Conservation (phyloP, 2,329 filamentous ascomycete species). For the Sarocladium oryzae region DNA sequence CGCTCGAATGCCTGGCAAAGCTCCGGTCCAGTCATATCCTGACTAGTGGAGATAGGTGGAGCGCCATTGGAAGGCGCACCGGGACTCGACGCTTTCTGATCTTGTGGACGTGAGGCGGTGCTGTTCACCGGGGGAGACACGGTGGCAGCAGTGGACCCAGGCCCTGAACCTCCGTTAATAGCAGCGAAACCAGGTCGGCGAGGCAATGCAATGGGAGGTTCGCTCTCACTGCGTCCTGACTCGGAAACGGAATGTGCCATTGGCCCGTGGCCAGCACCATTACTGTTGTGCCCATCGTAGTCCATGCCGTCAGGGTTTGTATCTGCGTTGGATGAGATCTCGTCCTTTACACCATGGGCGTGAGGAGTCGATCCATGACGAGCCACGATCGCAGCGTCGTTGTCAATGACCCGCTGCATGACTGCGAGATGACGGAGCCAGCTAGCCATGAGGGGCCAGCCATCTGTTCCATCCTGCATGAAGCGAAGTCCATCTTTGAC, state of each 20-base stretch:
- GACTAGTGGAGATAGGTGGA: slow-evolving; percentile 21
- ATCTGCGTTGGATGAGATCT: slow-evolving; percentile 47
- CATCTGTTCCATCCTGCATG: slow-evolving; percentile 52
- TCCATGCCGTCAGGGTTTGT: slow-evolving; percentile 49
- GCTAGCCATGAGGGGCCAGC: slow-evolving; percentile 52
- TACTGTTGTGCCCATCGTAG: slow-evolving; percentile 35
- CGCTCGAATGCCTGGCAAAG: slow-evolving; percentile 53
- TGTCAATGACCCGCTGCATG: slow-evolving; percentile 54
- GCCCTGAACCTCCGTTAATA: slow-evolving; percentile 50
- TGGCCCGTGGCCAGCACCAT: slow-evolving; percentile 14
- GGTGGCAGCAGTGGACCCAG: slow-evolving; percentile 39
- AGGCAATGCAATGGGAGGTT: slow-evolving; percentile 42
- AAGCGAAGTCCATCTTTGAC: slow-evolving; percentile 53
- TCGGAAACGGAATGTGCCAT: slow-evolving; percentile 29
- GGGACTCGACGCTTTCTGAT: slow-evolving; percentile 31
- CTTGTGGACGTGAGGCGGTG: slow-evolving; percentile 11
- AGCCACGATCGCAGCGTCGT: slow-evolving; percentile 35
- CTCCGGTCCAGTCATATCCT: slow-evolving; percentile 53
- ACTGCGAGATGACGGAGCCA: slow-evolving; percentile 55
- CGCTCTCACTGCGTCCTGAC: slow-evolving; percentile 39
- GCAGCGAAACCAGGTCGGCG: slow-evolving; percentile 50
- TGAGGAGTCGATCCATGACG: slow-evolving; percentile 28
- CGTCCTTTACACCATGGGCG: slow-evolving; percentile 41
- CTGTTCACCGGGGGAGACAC: slow-evolving; percentile 32
- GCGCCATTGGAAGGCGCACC: slow-evolving; percentile 24